These are phyloP conservation scores for Leccinellum rugosiceps DNA, from an alignment of 768 basidiomycete species.

Conservation along the genomic window DNA sequence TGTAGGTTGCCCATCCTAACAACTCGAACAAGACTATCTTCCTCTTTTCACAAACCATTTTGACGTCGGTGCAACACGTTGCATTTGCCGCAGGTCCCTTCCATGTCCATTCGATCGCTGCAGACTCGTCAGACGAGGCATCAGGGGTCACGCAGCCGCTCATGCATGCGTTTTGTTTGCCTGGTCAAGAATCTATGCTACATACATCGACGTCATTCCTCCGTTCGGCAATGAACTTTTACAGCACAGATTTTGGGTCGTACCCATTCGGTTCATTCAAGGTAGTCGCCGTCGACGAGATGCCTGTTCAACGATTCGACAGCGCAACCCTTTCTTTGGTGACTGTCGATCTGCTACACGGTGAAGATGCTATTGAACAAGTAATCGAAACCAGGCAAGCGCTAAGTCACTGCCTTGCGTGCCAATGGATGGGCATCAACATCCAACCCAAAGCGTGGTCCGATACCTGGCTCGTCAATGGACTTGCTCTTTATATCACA, in stretches of 20 bases:
- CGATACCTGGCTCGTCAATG: constrained; percentile 97
- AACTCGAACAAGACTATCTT: constrained; percentile 94
- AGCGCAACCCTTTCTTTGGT: constrained; percentile 80
- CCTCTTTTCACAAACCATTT: constrained; percentile 79
- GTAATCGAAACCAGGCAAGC: constrained; percentile 86
- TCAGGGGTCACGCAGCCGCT: constrained; percentile 61
- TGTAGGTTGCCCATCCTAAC: constrained; percentile 86
- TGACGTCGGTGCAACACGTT: constrained; percentile 95
- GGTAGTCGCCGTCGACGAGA: constrained; percentile 88
- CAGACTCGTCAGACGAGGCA: constrained; percentile 63
- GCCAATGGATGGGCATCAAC: constrained; percentile 96
- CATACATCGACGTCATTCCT: constrained; percentile 69
- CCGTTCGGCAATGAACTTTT: constrained; percentile 89
- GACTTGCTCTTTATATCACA: constrained; percentile 86
- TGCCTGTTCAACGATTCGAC: constrained; percentile 79
- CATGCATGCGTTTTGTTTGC: constrained; percentile 91
- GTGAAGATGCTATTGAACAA: constrained; percentile 89
- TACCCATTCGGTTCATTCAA: constrained; percentile 97
- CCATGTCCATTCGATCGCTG: constrained; percentile 66
- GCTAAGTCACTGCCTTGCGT: constrained; percentile 84
- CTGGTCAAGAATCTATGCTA: constrained; percentile 77
- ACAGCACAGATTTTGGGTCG: constrained; percentile 86
- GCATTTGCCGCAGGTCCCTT: constrained; percentile 96
- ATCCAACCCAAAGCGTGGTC: constrained; percentile 91
- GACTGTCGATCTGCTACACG: constrained; percentile 78